Conservation (phyloP, 2,329 filamentous ascomycete genomes). For the Lachnellula occidentalis region DNA sequence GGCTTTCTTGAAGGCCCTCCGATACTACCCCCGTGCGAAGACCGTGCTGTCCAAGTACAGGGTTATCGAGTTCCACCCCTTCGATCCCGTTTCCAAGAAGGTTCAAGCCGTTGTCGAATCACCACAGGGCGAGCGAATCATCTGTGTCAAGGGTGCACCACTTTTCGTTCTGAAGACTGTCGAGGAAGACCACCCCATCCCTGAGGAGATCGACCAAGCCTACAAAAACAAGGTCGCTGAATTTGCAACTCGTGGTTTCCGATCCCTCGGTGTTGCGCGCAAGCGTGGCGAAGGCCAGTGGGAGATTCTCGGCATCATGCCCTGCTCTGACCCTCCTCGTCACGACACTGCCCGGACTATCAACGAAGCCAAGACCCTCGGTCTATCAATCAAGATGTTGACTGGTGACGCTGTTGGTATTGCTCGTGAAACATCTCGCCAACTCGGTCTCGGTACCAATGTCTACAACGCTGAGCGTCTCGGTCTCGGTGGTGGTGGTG, state of each 20-base stretch:
- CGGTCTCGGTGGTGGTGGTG: constrained; percentile 81
- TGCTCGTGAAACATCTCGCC: constrained; percentile 83
- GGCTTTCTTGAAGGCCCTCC: constrained; percentile 83
- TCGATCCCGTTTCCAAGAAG: constrained; percentile 92
- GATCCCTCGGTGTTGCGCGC: constrained; percentile 87
- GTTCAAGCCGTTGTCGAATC: constrained; percentile 79
- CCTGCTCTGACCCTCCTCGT: constrained; percentile 85
- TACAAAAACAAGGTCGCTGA: constrained; percentile 93
- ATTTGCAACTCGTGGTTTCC: constrained; percentile 89
- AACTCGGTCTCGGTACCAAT: constrained; percentile 87
- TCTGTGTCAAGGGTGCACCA: constrained; percentile 87
- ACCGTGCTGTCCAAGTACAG: constrained; percentile 75
- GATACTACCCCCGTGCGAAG: constrained; percentile 79
- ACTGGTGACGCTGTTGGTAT: constrained; percentile 93
- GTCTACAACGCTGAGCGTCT: constrained; percentile 92
- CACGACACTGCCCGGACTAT: constrained; percentile 88
- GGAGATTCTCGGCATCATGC: constrained; percentile 94
- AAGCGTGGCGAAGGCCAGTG: constrained; percentile 76
- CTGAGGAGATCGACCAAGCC: constrained; percentile 68
- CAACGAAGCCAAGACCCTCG: constrained; percentile 80
- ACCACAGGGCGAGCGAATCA: constrained; percentile 75
- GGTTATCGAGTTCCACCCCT: constrained; percentile 78
- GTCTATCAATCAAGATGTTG: constrained; percentile 92
- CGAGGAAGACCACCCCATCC: constrained; percentile 76
- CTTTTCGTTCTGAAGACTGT: constrained; percentile 83